phyloP scores from a whole-genome alignment of 2,329 filamentous ascomycete species.

The Eutypella sp. region DNA sequence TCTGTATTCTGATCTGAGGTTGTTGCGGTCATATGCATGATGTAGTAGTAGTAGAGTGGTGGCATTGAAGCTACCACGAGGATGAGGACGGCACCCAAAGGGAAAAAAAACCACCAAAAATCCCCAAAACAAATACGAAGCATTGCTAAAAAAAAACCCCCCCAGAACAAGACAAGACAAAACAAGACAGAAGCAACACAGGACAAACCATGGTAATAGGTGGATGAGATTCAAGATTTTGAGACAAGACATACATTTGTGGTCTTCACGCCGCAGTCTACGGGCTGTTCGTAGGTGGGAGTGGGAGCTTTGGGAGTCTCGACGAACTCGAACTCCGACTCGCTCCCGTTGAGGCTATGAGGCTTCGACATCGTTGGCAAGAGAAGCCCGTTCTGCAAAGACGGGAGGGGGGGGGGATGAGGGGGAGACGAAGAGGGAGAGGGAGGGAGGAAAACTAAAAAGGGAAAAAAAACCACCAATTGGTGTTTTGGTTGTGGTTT shows the following conservation, averaged over 20 bases:
- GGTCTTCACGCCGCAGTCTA: constrained; percentile 51
- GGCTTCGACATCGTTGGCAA: constrained; percentile 43
- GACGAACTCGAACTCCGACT: constrained; percentile 61
- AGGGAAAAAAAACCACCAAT: too few species aligned
- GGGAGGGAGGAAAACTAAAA: not conserved
- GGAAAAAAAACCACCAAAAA: too few species aligned
- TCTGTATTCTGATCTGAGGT: too few species aligned
- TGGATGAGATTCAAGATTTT: not conserved
- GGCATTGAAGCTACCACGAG: too few species aligned
- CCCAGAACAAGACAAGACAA: too few species aligned
- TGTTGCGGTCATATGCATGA: too few species aligned
- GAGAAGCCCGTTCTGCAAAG: constrained; percentile 7
- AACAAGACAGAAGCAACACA: constrained; percentile 1
- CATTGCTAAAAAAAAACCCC: too few species aligned
- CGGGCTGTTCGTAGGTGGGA: constrained; percentile 45
- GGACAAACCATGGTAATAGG: not conserved
- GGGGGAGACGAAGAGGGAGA: constrained; percentile 8
- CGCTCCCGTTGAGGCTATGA: constrained; percentile 42
- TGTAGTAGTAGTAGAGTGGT: too few species aligned
- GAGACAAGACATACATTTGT: constrained; percentile 40
- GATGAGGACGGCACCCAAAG: too few species aligned
- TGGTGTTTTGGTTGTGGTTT: not conserved
- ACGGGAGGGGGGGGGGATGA: too few species aligned
- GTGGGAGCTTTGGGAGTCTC: constrained; percentile 48
- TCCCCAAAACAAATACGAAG: too few species aligned